Conservation (phyloP, 768 basidiomycete species). For the Lactifluus pinguis region DNA sequence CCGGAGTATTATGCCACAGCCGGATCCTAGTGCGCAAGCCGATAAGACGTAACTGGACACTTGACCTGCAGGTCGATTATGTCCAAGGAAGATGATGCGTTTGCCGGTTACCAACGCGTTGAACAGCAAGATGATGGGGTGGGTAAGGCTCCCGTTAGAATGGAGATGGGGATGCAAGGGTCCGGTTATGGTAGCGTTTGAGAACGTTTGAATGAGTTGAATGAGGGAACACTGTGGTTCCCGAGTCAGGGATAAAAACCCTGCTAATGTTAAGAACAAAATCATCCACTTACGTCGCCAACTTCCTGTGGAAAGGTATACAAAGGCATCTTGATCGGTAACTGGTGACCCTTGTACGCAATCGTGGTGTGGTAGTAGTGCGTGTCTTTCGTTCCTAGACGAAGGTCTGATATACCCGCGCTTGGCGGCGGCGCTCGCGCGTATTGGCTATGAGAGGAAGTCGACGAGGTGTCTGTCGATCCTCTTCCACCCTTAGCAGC, state of each 20-base stretch:
- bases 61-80: slow-evolving; percentile 80
- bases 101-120: slow-evolving; percentile 94
- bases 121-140: slow-evolving; percentile 90
- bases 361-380: slow-evolving; percentile 88
- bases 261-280: not conserved
- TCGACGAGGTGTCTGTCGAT: slow-evolving; percentile 69
- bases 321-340: slow-evolving; percentile 89
- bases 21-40: slow-evolving; percentile 88
- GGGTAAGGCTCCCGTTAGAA: slow-evolving; percentile 82
- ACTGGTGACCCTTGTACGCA: slow-evolving; percentile 68
- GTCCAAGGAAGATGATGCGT: slow-evolving; percentile 91
- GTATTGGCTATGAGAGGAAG: slow-evolving; percentile 46
- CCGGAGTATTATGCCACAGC: slow-evolving; percentile 73
- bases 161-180: slow-evolving; percentile 89
- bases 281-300: slow-evolving; percentile 65
- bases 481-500: slow-evolving; percentile 44
- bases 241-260: not conserved
- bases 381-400: slow-evolving; percentile 64
- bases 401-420: slow-evolving; percentile 36
- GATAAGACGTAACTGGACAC: slow-evolving; percentile 90
- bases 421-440: slow-evolving; percentile 24
- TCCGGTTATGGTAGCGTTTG: slow-evolving; percentile 53
- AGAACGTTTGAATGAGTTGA: slow-evolving; percentile 80
- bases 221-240: slow-evolving; percentile 77
- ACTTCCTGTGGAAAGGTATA: slow-evolving; percentile 91